Conservation (phyloP, 2,329 filamentous ascomycete species). For the Hirsutella minnesotensis region DNA sequence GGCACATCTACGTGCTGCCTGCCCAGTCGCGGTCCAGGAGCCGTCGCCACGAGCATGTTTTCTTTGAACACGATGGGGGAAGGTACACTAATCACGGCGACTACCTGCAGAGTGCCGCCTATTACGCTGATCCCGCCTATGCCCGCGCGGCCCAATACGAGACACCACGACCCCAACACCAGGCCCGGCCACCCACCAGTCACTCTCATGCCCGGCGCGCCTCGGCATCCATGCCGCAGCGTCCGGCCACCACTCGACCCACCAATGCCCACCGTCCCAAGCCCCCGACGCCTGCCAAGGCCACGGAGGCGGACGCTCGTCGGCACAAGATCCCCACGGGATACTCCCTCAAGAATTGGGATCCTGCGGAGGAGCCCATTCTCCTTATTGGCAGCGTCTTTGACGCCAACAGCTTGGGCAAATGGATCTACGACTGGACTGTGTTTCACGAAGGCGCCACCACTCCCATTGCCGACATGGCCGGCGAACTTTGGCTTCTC, state of each 20-base stretch:
- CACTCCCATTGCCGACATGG: conserved; percentile 78
- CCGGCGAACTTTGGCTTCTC: conserved; percentile 89
- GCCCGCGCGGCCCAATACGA: conserved; percentile 25
- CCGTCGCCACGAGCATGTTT: conserved; percentile 19
- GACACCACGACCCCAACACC: conserved; percentile 28
- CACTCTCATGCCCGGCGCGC: conserved; percentile 32
- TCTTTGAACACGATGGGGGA: conserved; percentile 36
- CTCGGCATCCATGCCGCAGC: conserved; percentile 37
- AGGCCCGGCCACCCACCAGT: conserved; percentile 27
- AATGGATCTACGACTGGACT: conserved; percentile 99
- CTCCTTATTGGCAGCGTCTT: conserved; percentile 91
- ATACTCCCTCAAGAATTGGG: conserved; percentile 97
- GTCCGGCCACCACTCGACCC: conserved; percentile 40
- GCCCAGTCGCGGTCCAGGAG: conserved; percentile 30
- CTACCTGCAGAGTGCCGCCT: conserved; percentile 36
- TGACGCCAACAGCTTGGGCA: conserved; percentile 91
- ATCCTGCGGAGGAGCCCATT: conserved; percentile 86
- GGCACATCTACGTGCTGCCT: conserved; percentile 40
- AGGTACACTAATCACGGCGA: conserved; percentile 47
- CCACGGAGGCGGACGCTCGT: conserved; percentile 48
- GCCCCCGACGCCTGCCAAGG: conserved; percentile 26
- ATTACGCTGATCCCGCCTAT: conserved; percentile 24
- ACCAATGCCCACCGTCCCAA: conserved; percentile 13
- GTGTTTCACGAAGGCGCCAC: conserved; percentile 76
- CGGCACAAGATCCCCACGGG: conserved; percentile 70